Evolutionary conservation across 2,329 filamentous ascomycete genomes (phyloP).

Genomic region (Diaporthe australafricana): DNA sequence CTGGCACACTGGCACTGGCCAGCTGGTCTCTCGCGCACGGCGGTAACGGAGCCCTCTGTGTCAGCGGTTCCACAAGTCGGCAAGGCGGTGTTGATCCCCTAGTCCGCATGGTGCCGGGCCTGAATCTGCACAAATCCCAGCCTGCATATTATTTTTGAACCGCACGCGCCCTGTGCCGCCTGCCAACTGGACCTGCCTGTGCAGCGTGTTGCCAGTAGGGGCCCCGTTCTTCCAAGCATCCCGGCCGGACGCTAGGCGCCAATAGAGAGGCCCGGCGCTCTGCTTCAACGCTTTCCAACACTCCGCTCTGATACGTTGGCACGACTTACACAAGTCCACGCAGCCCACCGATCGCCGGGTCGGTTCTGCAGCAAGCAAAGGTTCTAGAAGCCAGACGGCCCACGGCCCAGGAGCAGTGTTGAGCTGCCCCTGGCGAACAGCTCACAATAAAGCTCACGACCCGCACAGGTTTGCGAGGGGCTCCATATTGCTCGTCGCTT

Average conservation of each 20-base stretch:
- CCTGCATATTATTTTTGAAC: constrained; percentile 29
- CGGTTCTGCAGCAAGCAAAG: constrained; percentile 21
- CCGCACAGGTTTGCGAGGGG: constrained; percentile 33
- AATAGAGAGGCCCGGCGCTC: constrained; percentile 31
- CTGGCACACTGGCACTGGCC: constrained; percentile 10
- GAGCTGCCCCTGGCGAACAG: constrained; percentile 16
- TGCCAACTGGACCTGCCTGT: constrained; percentile 5
- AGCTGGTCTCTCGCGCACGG: constrained; percentile 23
- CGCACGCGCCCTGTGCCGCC: constrained; percentile 30
- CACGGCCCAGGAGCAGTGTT: background rate
- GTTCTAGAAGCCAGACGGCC: constrained; percentile 26
- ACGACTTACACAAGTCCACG: constrained; percentile 21
- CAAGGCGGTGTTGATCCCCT: constrained; percentile 29
- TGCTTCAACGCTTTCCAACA: constrained; percentile 22
- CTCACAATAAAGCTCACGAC: constrained; percentile 32
- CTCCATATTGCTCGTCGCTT: constrained; percentile 24
- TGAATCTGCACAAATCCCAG: constrained; percentile 33
- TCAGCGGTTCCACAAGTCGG: constrained; percentile 30
- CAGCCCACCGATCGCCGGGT: constrained; percentile 25
- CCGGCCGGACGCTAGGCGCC: constrained; percentile 26
- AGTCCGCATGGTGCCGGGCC: constrained; percentile 25
- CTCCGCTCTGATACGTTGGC: constrained; percentile 31
- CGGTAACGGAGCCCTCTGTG: constrained; percentile 36
- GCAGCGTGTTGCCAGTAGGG: background rate
- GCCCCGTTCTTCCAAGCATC: constrained; percentile 27